Evolutionary conservation across 2,329 filamentous ascomycete genomes (phyloP).

Genomic region (Xylaria sp.): DNA sequence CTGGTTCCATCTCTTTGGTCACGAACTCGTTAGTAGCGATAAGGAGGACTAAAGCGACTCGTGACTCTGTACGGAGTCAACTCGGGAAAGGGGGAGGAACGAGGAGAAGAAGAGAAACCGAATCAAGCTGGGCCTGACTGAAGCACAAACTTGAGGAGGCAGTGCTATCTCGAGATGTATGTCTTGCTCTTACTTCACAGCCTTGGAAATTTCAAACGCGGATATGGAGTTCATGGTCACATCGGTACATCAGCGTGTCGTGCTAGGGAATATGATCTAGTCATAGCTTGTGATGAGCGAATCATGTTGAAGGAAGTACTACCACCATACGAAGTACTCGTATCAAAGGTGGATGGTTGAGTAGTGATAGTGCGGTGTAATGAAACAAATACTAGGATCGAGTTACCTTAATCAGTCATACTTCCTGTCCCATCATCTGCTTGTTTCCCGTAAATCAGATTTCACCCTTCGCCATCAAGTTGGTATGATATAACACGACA

Average conservation of each 20-base stretch:
- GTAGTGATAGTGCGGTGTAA: not conserved
- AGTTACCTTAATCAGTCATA: not conserved
- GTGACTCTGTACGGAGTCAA: too few relatives aligned
- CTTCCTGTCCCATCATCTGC: not conserved
- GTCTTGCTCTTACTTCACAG: not conserved
- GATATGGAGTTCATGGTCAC: constrained; percentile 1
- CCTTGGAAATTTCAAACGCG: not conserved
- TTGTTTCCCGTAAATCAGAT: not conserved
- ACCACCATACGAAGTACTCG: not conserved
- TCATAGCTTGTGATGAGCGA: not conserved
- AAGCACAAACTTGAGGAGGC: too few relatives aligned
- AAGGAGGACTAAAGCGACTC: constrained; percentile 63
- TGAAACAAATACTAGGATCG: not conserved
- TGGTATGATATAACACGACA: not conserved
- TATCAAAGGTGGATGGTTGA: not conserved
- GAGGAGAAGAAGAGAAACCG: too few relatives aligned
- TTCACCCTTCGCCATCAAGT: not conserved
- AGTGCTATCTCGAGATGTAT: not conserved
- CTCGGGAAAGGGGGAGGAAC: not conserved
- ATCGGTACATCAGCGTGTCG: not conserved
- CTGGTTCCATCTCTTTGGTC: constrained; percentile 67
- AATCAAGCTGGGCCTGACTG: not conserved
- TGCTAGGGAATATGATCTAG: not conserved
- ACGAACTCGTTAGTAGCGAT: constrained; percentile 67
- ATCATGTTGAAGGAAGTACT: not conserved